Base-by-base conservation (phyloP, 2,329 filamentous ascomycete genomes). In the Apiospora malaysiana region DNA sequence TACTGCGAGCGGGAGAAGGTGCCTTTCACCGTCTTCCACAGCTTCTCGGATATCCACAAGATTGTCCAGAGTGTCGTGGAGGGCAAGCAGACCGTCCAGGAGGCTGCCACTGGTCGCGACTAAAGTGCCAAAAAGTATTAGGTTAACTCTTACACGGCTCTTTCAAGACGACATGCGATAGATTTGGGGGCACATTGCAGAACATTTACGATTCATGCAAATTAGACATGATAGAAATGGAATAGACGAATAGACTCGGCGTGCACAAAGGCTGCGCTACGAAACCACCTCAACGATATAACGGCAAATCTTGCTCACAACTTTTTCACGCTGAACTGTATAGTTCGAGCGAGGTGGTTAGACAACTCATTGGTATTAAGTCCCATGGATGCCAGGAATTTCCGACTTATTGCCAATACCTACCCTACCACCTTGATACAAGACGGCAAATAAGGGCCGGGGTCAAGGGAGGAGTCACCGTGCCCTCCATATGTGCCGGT, bases 1-100 rank as follows among this genome's bases (percentile, higher is more conserved):
- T 98, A 94, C 83, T 98, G 95, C 79, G 92, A 95, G 76, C 90
- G 90, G 70, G 90, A 97, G 81, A 89, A 92, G 12, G 91, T 97
- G 25, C 94, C 95, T 0, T 98, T 97, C 81, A 95, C 93, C 18
- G 90, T 93, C 3, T 98, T 98, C 80, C 87, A 93, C 77, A 90
- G 95, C 83, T 98, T 95, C 90, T 89, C 88, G 8, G 89, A 91
- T 73, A 97, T 97, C 78, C 86, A 93, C 66, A 85, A 88, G 72
- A 92, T 92, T 42, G 92, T 94, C 72, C 91, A 94, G 84, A 90
- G 92, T 71, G 94, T 98, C 77, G 87, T 86, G n/a, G 89, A 89
- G 43, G 94, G 93, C 32, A 91, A 92, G 80, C 88, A 87, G 21
- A 91, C 87, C 27, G 89, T 94, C 9, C 85, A 93, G 76, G 89